These are phyloP conservation scores for Suillus subluteus DNA, from an alignment of 768 basidiomycete genomes.

Conservation along the genomic window DNA sequence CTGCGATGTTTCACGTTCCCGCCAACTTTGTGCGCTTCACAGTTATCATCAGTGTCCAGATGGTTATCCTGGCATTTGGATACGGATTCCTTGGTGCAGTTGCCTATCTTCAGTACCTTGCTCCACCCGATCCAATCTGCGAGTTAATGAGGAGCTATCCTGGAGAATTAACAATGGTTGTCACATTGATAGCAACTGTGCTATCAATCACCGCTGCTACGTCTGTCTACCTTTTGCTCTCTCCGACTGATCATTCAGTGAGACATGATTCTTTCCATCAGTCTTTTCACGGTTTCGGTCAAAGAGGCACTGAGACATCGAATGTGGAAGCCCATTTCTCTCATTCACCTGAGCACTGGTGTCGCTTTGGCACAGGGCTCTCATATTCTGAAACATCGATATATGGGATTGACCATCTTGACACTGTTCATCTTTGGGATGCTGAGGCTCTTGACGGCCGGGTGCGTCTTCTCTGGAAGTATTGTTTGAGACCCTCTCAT, in stretches of 20 bases:
- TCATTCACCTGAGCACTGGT: too few species aligned
- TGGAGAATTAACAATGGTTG: constrained; percentile 6
- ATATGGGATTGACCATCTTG: too few species aligned
- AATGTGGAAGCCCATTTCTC: too few species aligned
- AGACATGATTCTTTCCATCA: neutral
- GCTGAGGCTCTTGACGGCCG: too few species aligned
- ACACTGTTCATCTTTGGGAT: too few species aligned
- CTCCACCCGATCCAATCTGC: neutral
- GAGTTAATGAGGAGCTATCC: constrained; percentile 1
- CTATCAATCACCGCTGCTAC: neutral
- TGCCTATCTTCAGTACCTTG: neutral
- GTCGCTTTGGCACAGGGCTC: too few species aligned
- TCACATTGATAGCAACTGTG: constrained; percentile 10
- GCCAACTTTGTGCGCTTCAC: too few species aligned
- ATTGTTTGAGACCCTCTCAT: too few species aligned
- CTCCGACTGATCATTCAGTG: neutral
- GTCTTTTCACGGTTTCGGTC: constrained; percentile 11
- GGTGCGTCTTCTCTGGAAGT: too few species aligned
- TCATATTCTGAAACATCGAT: too few species aligned
- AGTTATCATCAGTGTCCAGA: neutral
- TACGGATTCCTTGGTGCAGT: constrained; percentile 15
- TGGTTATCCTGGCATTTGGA: constrained; percentile 7
- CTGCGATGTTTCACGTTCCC: too few species aligned
- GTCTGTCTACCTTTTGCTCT: neutral
- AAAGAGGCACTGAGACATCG: constrained; percentile 7